These are phyloP conservation scores for Balakata baccata DNA, from an alignment of 345 rosid species.

Conservation along the genomic window DNA sequence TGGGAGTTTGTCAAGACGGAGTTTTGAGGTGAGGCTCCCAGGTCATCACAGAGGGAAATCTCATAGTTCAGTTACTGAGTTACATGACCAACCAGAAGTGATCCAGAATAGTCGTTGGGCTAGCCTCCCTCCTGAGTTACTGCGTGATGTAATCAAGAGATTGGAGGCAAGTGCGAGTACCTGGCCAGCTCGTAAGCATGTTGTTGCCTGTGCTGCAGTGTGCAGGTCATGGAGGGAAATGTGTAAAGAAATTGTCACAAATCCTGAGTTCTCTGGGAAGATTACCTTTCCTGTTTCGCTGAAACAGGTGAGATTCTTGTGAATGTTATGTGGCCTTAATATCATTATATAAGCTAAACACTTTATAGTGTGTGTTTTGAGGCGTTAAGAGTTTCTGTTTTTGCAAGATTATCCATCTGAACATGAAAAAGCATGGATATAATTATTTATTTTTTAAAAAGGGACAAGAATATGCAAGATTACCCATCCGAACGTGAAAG, in stretches of 20 bases:
- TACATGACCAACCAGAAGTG: slow-evolving; percentile 53
- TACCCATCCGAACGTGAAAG: not conserved
- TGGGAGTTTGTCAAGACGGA: slow-evolving; percentile 84
- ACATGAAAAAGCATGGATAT: not conserved
- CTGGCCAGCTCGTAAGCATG: slow-evolving; percentile 88
- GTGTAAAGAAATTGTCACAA: slow-evolving; percentile 82
- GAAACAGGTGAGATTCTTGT: slow-evolving; percentile 64
- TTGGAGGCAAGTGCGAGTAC: slow-evolving; percentile 79
- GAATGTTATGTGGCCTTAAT: not conserved
- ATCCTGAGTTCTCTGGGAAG: slow-evolving; percentile 80
- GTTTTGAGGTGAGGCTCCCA: slow-evolving; percentile 78
- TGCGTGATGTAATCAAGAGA: slow-evolving; percentile 82
- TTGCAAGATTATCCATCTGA: not conserved
- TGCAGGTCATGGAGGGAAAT: slow-evolving; percentile 93
- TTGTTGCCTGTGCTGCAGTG: slow-evolving; percentile 92
- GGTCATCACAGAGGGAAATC: slow-evolving; percentile 66
- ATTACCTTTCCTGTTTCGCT: slow-evolving; percentile 89
- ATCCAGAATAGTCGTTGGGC: slow-evolving; percentile 80
- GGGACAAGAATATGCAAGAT: slow-evolving; percentile 2
- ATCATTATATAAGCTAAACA: not conserved
- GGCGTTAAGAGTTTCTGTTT: slow-evolving; percentile 9
- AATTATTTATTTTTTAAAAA: slow-evolving; percentile 2
- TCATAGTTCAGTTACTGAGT: slow-evolving; percentile 66
- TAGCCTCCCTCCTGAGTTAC: slow-evolving; percentile 82
- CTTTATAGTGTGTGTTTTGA: not conserved